A percentile compares a stretch with the other conserved stretches of the same genome.
These are phyloP conservation scores for Hapsidospora chrysogenum DNA, from an alignment of 495 filamentous ascomycete genomes.

Conservation along the genomic window DNA sequence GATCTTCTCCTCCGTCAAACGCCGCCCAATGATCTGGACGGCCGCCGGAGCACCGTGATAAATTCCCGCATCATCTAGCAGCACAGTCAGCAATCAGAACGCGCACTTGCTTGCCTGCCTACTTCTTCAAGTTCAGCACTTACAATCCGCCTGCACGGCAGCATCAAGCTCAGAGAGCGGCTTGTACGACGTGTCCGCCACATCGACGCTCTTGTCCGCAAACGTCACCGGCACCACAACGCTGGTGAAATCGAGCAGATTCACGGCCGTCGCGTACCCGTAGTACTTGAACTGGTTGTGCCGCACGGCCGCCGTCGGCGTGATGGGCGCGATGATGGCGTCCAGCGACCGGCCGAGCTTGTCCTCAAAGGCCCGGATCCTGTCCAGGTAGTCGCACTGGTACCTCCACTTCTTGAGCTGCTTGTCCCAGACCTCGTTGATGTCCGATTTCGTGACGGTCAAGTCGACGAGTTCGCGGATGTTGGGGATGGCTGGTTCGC, in stretches of 20 bases:
- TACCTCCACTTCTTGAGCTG: background rate
- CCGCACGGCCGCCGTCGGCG: slow-evolving; percentile 16
- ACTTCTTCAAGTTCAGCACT: slow-evolving; percentile 3
- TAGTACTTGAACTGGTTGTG: slow-evolving; percentile 18
- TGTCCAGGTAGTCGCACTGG: background rate
- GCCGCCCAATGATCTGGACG: slow-evolving; percentile 17
- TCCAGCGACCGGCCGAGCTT: slow-evolving; percentile 5
- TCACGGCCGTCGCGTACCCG: slow-evolving; percentile 15
- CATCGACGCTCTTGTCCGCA: slow-evolving; percentile 20
- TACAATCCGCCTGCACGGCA: background rate
- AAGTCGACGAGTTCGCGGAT: background rate
- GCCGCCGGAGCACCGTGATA: slow-evolving; percentile 20
- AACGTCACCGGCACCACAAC: slow-evolving; percentile 24
- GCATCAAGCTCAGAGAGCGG: slow-evolving; percentile 3
- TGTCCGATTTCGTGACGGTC: background rate
- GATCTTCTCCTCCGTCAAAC: slow-evolving; percentile 16
- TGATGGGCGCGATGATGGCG: slow-evolving; percentile 23
- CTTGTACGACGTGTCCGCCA: slow-evolving; percentile 23
- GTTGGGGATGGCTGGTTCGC: background rate
- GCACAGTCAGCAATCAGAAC: no score
- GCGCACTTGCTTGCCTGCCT: slow-evolving; percentile 9
- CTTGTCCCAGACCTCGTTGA: background rate
- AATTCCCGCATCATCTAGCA: slow-evolving; percentile 16
- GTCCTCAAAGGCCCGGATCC: background rate
- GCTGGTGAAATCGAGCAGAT: slow-evolving; percentile 23